These are phyloP conservation scores for Astrephomene gubernaculifera DNA, from an alignment of 139 green algal genomes.

Conservation along the genomic window DNA sequence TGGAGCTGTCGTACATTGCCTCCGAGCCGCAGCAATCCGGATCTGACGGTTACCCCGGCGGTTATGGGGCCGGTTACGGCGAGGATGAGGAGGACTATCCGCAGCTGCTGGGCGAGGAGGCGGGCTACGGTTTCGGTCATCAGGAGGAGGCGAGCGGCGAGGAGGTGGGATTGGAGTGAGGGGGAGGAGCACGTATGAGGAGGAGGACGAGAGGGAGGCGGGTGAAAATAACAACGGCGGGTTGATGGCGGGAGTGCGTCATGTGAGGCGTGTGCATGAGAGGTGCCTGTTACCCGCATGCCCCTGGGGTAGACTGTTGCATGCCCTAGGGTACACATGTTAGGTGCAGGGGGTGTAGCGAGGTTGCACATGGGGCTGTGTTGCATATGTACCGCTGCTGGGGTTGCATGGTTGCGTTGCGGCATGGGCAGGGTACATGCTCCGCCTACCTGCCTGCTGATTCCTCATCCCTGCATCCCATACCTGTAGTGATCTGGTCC, in stretches of 20 bases:
- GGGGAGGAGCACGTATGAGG: neutral
- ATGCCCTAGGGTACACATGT: too few species aligned
- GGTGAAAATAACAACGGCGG: neutral
- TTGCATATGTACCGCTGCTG: too few species aligned
- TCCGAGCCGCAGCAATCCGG: neutral
- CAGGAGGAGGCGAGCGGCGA: neutral
- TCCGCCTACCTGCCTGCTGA: neutral
- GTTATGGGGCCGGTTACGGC: neutral
- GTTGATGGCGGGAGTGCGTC: neutral
- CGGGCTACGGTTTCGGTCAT: too few species aligned
- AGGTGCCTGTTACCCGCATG: too few species aligned
- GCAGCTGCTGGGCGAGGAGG: neutral
- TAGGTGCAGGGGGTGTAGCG: too few species aligned
- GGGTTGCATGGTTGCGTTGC: too few species aligned
- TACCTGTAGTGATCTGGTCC: neutral
- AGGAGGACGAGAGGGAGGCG: neutral
- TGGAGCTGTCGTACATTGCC: conserved; percentile 16
- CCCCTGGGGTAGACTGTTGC: too few species aligned
- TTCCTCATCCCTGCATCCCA: neutral
- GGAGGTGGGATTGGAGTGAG: neutral
- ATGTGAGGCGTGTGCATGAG: neutral
- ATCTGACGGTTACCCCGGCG: neutral
- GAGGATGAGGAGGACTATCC: neutral
- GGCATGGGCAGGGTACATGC: too few species aligned
- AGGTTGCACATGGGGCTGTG: too few species aligned